phyloP scores from a whole-genome alignment of 176 grass and related monocot genomes.

The Rhynchospora tenuis region DNA sequence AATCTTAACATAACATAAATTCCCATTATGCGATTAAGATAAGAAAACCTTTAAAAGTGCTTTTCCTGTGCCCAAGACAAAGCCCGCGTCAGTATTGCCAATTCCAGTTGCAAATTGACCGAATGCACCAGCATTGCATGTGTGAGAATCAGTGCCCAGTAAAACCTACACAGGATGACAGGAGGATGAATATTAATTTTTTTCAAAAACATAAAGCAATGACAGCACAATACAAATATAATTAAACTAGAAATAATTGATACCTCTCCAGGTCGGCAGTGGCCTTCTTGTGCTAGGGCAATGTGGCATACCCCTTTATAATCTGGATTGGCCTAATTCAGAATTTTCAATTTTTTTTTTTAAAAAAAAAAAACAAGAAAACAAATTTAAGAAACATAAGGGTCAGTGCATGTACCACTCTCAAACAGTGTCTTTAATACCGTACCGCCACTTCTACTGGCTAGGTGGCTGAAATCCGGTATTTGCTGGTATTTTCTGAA shows the following conservation, averaged over 20 bases:
- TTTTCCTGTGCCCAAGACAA: constrained; percentile 90
- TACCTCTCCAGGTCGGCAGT: constrained; percentile 93
- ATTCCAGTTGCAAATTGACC: constrained; percentile 95
- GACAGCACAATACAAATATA: not conserved
- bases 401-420: not conserved
- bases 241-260: not conserved
- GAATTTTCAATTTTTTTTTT: constrained; percentile 10
- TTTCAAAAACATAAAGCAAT: not conserved
- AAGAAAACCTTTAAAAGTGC: constrained; percentile 70
- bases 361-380: not conserved
- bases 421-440: no score
- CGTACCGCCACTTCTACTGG: no score
- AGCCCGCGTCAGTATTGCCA: constrained; percentile 88
- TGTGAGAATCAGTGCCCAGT: constrained; percentile 90
- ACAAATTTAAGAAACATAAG: not conserved
- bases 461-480: no score
- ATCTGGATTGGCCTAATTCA: constrained; percentile 75
- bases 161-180: constrained; percentile 53
- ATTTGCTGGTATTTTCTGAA: no score
- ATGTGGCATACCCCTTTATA: constrained; percentile 96
- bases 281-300: constrained; percentile 88
- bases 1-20: not conserved
- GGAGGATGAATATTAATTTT: not conserved
- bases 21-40: not conserved
- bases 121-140: constrained; percentile 96